phyloP scores from a whole-genome alignment of 805 yeast genomes.

The Priceomyces carsonii region DNA sequence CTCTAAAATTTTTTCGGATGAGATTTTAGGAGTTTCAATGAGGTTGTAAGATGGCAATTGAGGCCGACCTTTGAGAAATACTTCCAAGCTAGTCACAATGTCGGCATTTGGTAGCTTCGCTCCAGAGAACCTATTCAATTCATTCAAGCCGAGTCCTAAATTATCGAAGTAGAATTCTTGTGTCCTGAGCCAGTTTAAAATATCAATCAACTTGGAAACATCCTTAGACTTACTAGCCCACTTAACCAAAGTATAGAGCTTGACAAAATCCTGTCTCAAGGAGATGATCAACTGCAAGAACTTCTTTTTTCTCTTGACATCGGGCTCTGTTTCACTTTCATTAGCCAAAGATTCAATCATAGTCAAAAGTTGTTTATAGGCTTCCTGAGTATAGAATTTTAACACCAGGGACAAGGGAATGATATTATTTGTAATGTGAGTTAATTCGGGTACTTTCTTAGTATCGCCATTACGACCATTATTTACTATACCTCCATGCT shows the following conservation, averaged over 20 bases:
- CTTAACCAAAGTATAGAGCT: conserved; percentile 81
- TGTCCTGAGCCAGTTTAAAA: conserved; percentile 82
- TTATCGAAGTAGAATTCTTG: conserved; percentile 69
- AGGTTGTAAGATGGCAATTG: conserved; percentile 65
- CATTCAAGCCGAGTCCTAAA: conserved; percentile 64
- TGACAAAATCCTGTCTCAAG: conserved; percentile 79
- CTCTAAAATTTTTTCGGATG: conserved; percentile 55
- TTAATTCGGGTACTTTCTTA: conserved; percentile 40
- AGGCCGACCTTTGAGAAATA: conserved; percentile 76
- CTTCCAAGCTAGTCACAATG: conserved; percentile 82
- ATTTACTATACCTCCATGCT: not conserved
- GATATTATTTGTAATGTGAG: conserved; percentile 73
- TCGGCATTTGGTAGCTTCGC: conserved; percentile 95
- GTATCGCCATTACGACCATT: conserved; percentile 1
- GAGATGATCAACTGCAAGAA: conserved; percentile 69
- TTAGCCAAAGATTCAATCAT: conserved; percentile 59
- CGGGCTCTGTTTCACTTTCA: conserved; percentile 48
- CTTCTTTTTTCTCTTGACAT: conserved; percentile 63
- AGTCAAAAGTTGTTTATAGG: conserved; percentile 63
- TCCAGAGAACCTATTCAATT: conserved; percentile 71
- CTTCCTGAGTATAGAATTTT: conserved; percentile 56
- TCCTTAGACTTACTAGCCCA: conserved; percentile 81
- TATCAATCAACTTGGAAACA: conserved; percentile 75
- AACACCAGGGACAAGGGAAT: conserved; percentile 63
- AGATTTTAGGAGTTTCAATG: conserved; percentile 49